phyloP scores from a whole-genome alignment of 495 filamentous ascomycete genomes.

The Melanomma pulvis-pyrius region DNA sequence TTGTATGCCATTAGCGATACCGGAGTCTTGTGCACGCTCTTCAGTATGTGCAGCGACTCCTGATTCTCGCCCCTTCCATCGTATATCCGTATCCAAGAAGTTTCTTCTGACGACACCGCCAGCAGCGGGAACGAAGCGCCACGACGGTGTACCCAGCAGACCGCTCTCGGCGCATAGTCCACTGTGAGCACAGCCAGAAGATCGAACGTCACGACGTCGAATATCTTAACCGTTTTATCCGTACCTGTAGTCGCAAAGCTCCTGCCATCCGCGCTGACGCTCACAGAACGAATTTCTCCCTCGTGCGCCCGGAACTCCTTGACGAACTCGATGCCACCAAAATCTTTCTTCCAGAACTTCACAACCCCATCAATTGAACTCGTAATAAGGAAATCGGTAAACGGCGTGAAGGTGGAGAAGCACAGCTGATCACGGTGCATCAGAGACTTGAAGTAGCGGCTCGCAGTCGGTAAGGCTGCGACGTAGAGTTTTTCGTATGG shows the following conservation, averaged over 20 bases:
- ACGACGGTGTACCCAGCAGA: slow-evolving; percentile 91
- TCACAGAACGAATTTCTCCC: slow-evolving; percentile 81
- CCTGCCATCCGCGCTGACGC: slow-evolving; percentile 83
- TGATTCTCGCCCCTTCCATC: slow-evolving; percentile 85
- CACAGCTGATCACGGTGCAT: slow-evolving; percentile 97
- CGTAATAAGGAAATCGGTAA: slow-evolving; percentile 93
- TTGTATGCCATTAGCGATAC: slow-evolving; percentile 89
- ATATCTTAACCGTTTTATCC: slow-evolving; percentile 91
- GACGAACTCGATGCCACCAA: slow-evolving; percentile 89
- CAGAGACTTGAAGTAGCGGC: slow-evolving; percentile 90
- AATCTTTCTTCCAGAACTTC: slow-evolving; percentile 99
- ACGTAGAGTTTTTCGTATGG: slow-evolving; percentile 94
- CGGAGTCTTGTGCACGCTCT: slow-evolving; percentile 72
- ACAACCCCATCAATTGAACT: slow-evolving; percentile 90
- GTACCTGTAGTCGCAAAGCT: slow-evolving; percentile 88
- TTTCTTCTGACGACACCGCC: slow-evolving; percentile 81
- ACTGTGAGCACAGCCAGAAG: slow-evolving; percentile 65
- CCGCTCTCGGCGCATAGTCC: slow-evolving; percentile 70
- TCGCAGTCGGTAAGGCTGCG: slow-evolving; percentile 78
- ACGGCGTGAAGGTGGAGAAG: slow-evolving; percentile 82
- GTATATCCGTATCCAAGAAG: slow-evolving; percentile 73
- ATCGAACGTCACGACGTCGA: slow-evolving; percentile 93
- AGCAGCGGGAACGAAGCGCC: slow-evolving; percentile 86
- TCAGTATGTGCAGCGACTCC: slow-evolving; percentile 71
- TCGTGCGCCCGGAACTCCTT: slow-evolving; percentile 94